Evolutionary conservation across 1,284 basidiomycete species (phyloP).

Genomic region (Trametes polyzona): DNA sequence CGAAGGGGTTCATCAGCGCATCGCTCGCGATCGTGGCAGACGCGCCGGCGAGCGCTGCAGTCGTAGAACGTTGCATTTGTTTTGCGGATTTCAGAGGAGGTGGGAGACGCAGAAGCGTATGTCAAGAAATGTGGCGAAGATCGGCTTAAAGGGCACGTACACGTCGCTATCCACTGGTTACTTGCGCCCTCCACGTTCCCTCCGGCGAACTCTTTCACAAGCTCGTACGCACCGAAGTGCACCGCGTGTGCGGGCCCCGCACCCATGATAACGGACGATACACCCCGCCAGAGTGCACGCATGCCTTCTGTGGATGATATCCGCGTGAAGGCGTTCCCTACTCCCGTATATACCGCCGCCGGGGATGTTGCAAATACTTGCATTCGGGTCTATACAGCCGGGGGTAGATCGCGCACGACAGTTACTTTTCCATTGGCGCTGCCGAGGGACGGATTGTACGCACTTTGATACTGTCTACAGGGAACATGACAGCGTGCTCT

Average conservation of each 20-base stretch:
- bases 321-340: slow-evolving; percentile 86
- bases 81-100: neutral
- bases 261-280: slow-evolving; percentile 95
- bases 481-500: slow-evolving; percentile 99
- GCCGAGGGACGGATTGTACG: slow-evolving; percentile 31
- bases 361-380: slow-evolving; percentile 91
- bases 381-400: slow-evolving; percentile 86
- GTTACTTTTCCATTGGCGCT: too few species aligned
- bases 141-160: slow-evolving; percentile 47
- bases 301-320: slow-evolving; percentile 95
- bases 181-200: slow-evolving; percentile 72
- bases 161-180: slow-evolving; percentile 83
- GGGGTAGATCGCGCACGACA: neutral
- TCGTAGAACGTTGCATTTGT: neutral
- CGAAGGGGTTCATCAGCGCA: slow-evolving; percentile 99
- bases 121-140: neutral
- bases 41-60: slow-evolving; percentile 87
- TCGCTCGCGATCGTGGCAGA: slow-evolving; percentile 95
- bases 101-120: neutral
- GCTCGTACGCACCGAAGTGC: slow-evolving; percentile 97
- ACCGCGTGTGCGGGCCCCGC: slow-evolving; percentile 98
- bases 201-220: slow-evolving; percentile 91
- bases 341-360: slow-evolving; percentile 85
- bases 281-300: slow-evolving; percentile 92
- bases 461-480: slow-evolving; percentile 97